Evolutionary conservation across 2,329 filamentous ascomycete species (phyloP).

Genomic region (Phoma sp.): DNA sequence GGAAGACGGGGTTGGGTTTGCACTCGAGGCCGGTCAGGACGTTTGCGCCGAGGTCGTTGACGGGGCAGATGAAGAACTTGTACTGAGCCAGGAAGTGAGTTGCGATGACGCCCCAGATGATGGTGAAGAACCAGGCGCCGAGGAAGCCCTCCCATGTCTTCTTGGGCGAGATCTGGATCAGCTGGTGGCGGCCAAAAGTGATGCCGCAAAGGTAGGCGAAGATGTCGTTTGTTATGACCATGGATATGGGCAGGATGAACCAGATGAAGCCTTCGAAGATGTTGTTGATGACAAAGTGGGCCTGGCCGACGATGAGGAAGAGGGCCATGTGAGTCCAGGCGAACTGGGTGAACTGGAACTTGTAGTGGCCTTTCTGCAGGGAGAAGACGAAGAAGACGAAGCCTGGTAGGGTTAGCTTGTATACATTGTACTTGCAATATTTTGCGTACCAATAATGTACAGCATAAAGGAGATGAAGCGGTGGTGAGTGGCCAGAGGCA

Average conservation of each 20-base stretch:
- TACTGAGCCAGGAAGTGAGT: slow-evolving; percentile 86
- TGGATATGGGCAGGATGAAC: slow-evolving; percentile 94
- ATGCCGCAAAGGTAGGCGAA: slow-evolving; percentile 98
- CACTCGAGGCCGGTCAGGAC: slow-evolving; percentile 90
- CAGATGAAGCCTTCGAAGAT: slow-evolving; percentile 99
- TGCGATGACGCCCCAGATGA: slow-evolving; percentile 81
- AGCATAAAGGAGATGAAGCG: slow-evolving; percentile 98
- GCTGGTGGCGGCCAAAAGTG: slow-evolving; percentile 91
- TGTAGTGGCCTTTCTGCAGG: slow-evolving; percentile 93
- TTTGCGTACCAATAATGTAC: slow-evolving; percentile 84
- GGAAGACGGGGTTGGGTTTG: slow-evolving; percentile 89
- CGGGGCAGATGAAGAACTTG: slow-evolving; percentile 98
- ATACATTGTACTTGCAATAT: too few relatives aligned
- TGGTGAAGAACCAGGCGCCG: slow-evolving; percentile 93
- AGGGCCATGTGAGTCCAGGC: slow-evolving; percentile 99
- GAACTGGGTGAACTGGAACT: slow-evolving; percentile 98
- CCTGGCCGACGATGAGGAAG: slow-evolving; percentile 95
- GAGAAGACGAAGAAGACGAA: slow-evolving; percentile 98
- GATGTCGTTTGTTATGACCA: slow-evolving; percentile 99
- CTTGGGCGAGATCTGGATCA: slow-evolving; percentile 98
- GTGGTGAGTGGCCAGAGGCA: slow-evolving; percentile 95
- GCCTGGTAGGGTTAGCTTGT: slow-evolving; percentile 60
- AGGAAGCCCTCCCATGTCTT: slow-evolving; percentile 99
- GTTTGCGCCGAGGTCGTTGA: slow-evolving; percentile 94
- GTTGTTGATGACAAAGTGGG: slow-evolving; percentile 99